A percentile compares a stretch with the other conserved stretches of the same genome.
Evolutionary conservation across 768 basidiomycete species (phyloP).

Genomic region (Suillus bovinus): DNA sequence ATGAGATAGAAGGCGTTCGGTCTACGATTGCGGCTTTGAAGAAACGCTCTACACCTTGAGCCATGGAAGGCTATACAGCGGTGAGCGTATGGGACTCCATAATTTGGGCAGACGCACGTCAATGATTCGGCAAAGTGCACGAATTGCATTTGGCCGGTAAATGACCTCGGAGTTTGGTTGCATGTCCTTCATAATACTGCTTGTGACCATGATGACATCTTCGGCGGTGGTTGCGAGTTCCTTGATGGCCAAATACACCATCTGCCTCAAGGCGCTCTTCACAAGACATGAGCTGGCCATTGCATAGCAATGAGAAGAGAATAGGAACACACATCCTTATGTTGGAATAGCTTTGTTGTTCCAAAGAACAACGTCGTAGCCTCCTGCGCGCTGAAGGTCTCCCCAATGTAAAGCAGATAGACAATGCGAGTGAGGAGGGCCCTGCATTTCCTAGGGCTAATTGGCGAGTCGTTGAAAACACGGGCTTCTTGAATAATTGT

Average conservation of each 20-base stretch:
- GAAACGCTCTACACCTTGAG: constrained; percentile 97
- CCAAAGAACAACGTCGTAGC: constrained; percentile 98
- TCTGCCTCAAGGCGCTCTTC: constrained; percentile 93
- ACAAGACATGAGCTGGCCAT: constrained; percentile 14
- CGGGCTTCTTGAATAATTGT: constrained; percentile 98
- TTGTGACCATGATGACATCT: constrained; percentile 99
- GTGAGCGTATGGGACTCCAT: constrained; percentile 42
- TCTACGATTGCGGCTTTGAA: constrained; percentile 99
- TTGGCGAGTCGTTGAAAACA: constrained; percentile 98
- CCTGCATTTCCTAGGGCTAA: constrained; percentile 96
- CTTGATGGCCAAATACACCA: constrained; percentile 98
- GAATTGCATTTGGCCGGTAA: constrained; percentile 96
- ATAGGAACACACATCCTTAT: constrained; percentile 85
- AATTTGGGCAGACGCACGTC: constrained; percentile 64
- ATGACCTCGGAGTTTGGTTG: constrained; percentile 98
- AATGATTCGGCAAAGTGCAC: constrained; percentile 94
- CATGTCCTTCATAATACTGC: constrained; percentile 99
- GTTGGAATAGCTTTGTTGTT: constrained; percentile 97
- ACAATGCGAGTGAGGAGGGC: constrained; percentile 95
- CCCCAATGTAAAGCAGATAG: constrained; percentile 94
- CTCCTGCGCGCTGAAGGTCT: constrained; percentile 93
- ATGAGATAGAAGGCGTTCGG: constrained; percentile 92
- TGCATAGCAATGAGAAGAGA: not conserved
- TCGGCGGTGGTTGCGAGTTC: constrained; percentile 94
- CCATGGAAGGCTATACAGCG: constrained; percentile 85